These are phyloP conservation scores for Fraxinus xanthoxyloides DNA, from an alignment of 305 asterid species.

Conservation along the genomic window DNA sequence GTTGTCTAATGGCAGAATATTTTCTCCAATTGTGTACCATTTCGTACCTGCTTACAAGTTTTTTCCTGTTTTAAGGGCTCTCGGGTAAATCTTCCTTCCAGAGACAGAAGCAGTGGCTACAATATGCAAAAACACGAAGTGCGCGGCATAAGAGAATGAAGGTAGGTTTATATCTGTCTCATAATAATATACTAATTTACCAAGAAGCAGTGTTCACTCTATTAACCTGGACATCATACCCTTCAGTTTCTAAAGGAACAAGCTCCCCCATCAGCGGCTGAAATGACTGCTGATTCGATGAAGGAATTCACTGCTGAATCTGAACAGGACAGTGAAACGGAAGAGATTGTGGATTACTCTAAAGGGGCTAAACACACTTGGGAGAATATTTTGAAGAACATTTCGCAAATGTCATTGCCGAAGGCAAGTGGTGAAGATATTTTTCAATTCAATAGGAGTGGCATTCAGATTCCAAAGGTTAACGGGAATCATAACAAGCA, in stretches of 20 bases:
- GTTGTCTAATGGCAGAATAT: neutral
- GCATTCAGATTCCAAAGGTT: conserved; percentile 48
- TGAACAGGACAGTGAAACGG: conserved; percentile 52
- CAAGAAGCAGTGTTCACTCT: neutral
- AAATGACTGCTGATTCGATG: conserved; percentile 76
- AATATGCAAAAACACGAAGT: conserved; percentile 92
- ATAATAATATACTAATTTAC: neutral
- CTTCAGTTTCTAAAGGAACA: conserved; percentile 88
- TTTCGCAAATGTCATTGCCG: conserved; percentile 52
- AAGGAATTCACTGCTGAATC: conserved; percentile 67
- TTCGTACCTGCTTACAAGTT: neutral
- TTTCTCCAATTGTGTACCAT: neutral
- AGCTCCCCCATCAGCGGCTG: conserved; percentile 78
- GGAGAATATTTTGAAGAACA: conserved; percentile 60
- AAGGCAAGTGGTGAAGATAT: conserved; percentile 43
- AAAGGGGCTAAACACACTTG: conserved; percentile 54
- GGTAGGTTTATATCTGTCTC: conserved; percentile 42
- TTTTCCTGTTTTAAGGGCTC: conserved; percentile 53
- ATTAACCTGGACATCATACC: conserved; percentile 20
- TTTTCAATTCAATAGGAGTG: conserved; percentile 46
- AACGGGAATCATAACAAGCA: conserved; percentile 80
- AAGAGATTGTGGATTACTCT: conserved; percentile 47
- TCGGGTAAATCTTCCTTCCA: conserved; percentile 87
- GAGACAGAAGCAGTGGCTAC: conserved; percentile 94
- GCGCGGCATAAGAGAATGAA: conserved; percentile 94